Conservation (phyloP, 495 filamentous ascomycete genomes). For the Aspergillus cavernicola region DNA sequence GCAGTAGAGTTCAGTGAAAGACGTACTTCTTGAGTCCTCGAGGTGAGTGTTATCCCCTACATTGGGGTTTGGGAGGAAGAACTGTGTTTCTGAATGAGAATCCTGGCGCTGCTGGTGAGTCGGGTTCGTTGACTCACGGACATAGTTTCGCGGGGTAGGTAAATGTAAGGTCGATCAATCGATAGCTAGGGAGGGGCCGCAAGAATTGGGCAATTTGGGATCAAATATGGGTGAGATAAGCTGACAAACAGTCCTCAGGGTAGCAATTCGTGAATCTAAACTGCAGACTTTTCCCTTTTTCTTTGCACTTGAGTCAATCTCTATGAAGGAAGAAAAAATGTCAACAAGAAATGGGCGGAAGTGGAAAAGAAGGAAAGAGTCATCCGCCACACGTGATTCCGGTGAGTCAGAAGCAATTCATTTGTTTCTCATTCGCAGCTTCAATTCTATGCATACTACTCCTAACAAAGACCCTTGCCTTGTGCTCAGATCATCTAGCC, state of each 20-base stretch:
- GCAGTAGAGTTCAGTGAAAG: conserved; percentile 2
- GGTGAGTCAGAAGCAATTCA: conserved; percentile 11
- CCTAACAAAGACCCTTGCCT: neutral
- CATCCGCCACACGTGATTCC: conserved; percentile 17
- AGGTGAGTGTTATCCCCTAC: conserved; percentile 75
- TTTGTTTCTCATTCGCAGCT: conserved; percentile 6
- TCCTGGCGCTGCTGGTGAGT: neutral
- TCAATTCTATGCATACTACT: neutral
- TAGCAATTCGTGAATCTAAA: neutral
- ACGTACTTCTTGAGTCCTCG: conserved; percentile 89
- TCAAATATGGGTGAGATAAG: conserved; percentile 16
- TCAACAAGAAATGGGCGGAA: neutral
- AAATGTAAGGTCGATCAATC: conserved; percentile 2
- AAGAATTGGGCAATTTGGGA: conserved; percentile 3
- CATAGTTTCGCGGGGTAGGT: conserved; percentile 30
- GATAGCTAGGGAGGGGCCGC: neutral
- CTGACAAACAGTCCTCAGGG: neutral
- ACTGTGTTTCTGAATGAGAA: conserved; percentile 45
- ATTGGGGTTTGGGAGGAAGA: conserved; percentile 87
- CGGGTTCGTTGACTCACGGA: conserved; percentile 35
- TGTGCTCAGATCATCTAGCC: neutral
- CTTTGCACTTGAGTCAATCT: neutral
- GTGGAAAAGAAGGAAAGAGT: neutral
- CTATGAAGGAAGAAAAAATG: conserved; percentile 3
- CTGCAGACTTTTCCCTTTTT: neutral